A percentile compares a stretch with the other conserved stretches of the same genome.
Conservation (phyloP, 2,329 filamentous ascomycete species). For the Pleomassaria siparia region DNA sequence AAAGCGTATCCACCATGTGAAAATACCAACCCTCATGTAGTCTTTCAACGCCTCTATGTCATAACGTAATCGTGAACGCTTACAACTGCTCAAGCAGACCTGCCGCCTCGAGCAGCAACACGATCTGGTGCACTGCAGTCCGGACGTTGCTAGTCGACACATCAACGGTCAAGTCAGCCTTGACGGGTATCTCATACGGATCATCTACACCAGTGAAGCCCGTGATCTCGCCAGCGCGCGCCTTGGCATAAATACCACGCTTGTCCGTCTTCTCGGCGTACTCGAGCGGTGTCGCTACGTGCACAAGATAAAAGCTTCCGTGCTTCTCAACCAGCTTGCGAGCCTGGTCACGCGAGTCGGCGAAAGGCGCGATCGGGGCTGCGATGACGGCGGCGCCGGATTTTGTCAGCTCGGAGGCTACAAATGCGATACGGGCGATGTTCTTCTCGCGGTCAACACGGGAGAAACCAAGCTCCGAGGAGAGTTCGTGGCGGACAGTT, state of each 20-base stretch:
- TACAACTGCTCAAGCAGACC: constrained; percentile 72
- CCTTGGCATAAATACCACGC: constrained; percentile 82
- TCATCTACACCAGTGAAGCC: constrained; percentile 98
- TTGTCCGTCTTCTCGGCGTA: constrained; percentile 95
- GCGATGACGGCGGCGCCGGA: constrained; percentile 94
- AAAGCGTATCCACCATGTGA: background rate
- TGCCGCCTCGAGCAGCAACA: constrained; percentile 85
- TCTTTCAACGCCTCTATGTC: background rate
- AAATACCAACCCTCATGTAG: background rate
- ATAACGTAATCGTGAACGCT: background rate
- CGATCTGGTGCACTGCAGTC: constrained; percentile 94
- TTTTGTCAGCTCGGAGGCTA: constrained; percentile 90
- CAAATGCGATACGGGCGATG: constrained; percentile 94
- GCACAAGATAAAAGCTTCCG: constrained; percentile 91
- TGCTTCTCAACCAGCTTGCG: constrained; percentile 83
- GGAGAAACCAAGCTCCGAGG: constrained; percentile 92
- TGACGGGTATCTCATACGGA: constrained; percentile 83
- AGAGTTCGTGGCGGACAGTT: constrained; percentile 90
- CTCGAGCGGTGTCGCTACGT: constrained; percentile 91
- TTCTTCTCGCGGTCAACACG: constrained; percentile 90
- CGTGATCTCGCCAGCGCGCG: constrained; percentile 88
- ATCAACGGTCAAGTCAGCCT: constrained; percentile 84
- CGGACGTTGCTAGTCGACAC: constrained; percentile 83
- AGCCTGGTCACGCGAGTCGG: constrained; percentile 73
- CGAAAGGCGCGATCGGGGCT: constrained; percentile 92